These are phyloP conservation scores for Alternaria hordeiaustralica DNA, from an alignment of 2,329 filamentous ascomycete genomes.

Conservation along the genomic window DNA sequence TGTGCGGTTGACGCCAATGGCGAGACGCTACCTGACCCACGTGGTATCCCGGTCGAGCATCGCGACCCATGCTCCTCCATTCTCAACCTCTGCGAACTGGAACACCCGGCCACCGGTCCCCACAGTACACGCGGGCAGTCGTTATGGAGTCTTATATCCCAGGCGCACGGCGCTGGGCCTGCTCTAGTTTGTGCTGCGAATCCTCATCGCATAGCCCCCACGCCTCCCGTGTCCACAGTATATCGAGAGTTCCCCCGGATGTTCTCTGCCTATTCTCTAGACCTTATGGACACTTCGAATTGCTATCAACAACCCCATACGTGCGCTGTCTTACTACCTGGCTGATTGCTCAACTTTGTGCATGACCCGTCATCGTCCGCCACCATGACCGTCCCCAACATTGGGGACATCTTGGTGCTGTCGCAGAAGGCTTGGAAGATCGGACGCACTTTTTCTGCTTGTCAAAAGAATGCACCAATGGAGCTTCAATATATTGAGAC, in stretches of 20 bases:
- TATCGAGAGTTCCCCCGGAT: conserved; percentile 30
- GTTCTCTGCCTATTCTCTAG: background rate
- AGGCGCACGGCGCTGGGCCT: conserved; percentile 30
- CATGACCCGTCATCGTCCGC: conserved; percentile 13
- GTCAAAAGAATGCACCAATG: conserved; percentile 47
- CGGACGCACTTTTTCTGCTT: conserved; percentile 52
- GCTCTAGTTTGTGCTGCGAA: conserved; percentile 15
- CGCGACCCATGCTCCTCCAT: conserved; percentile 9
- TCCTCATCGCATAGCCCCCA: conserved; percentile 28
- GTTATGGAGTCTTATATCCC: conserved; percentile 25
- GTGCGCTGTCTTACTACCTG: background rate
- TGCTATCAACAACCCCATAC: background rate
- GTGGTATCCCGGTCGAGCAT: conserved; percentile 24
- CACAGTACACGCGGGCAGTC: conserved; percentile 6
- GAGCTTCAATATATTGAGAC: conserved; percentile 54
- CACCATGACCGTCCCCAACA: conserved; percentile 43
- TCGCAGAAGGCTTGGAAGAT: conserved; percentile 56
- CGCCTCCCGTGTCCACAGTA: conserved; percentile 22
- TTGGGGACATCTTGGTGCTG: conserved; percentile 55
- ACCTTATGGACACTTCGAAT: background rate
- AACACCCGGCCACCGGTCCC: conserved; percentile 19
- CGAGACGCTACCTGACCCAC: conserved; percentile 26
- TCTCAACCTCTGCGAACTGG: conserved; percentile 20
- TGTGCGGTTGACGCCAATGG: conserved; percentile 29
- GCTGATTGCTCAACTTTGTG: conserved; percentile 1